These are phyloP conservation scores for Wickerhamomyces ciferrii DNA, from an alignment of 805 yeast species.

Conservation along the genomic window DNA sequence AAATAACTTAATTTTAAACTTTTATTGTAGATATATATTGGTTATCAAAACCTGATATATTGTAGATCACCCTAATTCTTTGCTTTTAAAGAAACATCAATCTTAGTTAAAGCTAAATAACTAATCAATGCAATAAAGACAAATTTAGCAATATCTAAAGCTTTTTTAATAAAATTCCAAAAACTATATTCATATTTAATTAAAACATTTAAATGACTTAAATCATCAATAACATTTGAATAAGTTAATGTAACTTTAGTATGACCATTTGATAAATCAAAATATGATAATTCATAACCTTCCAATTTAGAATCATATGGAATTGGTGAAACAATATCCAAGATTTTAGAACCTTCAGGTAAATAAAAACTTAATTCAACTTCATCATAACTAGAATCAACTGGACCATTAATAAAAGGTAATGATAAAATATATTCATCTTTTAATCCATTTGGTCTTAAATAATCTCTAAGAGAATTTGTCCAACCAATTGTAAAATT, in stretches of 20 bases:
- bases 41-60: not conserved
- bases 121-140: conserved; percentile 55
- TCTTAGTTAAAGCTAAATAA: conserved; percentile 41
- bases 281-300: conserved; percentile 44
- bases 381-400: conserved; percentile 61
- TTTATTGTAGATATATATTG: not conserved
- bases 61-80: conserved; percentile 7
- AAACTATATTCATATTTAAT: conserved; percentile 60
- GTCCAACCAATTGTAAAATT: conserved; percentile 97
- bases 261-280: conserved; percentile 77
- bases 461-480: conserved; percentile 46
- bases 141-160: conserved; percentile 57
- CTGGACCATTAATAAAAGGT: conserved; percentile 71
- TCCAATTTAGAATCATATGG: conserved; percentile 24
- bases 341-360: conserved; percentile 78
- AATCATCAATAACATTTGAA: conserved; percentile 63
- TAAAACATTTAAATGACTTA: conserved; percentile 48
- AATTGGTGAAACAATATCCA: conserved; percentile 55
- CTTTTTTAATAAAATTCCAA: conserved; percentile 54
- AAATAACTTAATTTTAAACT: not conserved
- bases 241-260: conserved; percentile 60
- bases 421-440: conserved; percentile 52
- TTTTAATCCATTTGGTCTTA: conserved; percentile 31
- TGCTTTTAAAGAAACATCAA: conserved; percentile 36
- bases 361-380: conserved; percentile 60